These are phyloP conservation scores for Arxiozyma telluris DNA, from an alignment of 1,139 yeast genomes.

Conservation along the genomic window DNA sequence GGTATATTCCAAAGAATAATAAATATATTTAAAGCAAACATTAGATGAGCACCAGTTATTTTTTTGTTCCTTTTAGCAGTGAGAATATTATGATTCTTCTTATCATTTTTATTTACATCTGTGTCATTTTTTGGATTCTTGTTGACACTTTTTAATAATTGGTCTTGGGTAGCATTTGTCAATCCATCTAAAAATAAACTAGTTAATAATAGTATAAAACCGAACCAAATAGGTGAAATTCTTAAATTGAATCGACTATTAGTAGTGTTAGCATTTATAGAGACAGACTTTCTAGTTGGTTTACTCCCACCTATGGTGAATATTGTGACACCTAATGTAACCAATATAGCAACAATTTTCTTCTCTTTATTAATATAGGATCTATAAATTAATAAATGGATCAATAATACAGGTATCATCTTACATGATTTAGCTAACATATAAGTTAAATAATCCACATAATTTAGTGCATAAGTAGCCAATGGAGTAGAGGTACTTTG, in stretches of 20 bases:
- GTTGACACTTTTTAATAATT: constrained; percentile 44
- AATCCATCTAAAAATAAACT: constrained; percentile 82
- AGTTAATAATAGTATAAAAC: constrained; percentile 47
- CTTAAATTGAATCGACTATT: constrained; percentile 17
- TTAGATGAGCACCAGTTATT: constrained; percentile 73
- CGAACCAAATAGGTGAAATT: constrained; percentile 31
- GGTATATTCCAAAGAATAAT: constrained; percentile 36
- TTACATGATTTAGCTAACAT: constrained; percentile 90
- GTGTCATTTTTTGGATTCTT: constrained; percentile 42
- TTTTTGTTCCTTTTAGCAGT: constrained; percentile 24
- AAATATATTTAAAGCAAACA: constrained; percentile 65
- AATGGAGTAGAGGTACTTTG: constrained; percentile 78
- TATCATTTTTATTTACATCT: constrained; percentile 19
- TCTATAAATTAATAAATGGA: constrained; percentile 66
- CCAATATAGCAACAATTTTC: constrained; percentile 62
- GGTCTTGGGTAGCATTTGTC: constrained; percentile 90
- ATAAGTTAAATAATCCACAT: constrained; percentile 79
- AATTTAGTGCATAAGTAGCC: constrained; percentile 63
- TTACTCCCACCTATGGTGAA: constrained; percentile 48
- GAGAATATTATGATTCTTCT: constrained; percentile 42
- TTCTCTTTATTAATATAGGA: constrained; percentile 68
- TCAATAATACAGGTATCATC: constrained; percentile 81
- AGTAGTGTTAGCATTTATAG: too few relatives aligned
- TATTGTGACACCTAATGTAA: constrained; percentile 71
- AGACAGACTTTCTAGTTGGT: constrained; percentile 13